phyloP scores from a whole-genome alignment of 768 basidiomycete genomes.

The Phylloporus arenicola region DNA sequence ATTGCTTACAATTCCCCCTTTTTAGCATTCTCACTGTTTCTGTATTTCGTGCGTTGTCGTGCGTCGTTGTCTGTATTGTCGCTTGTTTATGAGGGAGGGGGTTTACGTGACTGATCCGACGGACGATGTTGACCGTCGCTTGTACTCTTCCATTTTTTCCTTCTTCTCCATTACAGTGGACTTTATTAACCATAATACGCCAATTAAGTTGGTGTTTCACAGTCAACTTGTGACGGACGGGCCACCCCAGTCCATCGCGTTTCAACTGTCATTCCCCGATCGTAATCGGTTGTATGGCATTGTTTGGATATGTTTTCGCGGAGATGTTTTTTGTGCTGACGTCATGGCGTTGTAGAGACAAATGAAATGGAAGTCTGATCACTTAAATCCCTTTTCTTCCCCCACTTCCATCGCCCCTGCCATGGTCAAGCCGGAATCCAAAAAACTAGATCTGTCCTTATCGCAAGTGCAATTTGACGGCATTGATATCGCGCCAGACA shows the following conservation, averaged over 20 bases:
- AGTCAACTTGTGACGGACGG: too few species aligned
- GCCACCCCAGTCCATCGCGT: too few species aligned
- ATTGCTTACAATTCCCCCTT: too few species aligned
- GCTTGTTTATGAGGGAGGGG: background rate
- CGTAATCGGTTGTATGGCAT: too few species aligned
- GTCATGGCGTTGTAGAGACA: background rate
- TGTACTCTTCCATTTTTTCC: slow-evolving; percentile 13
- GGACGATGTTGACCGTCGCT: slow-evolving; percentile 13
- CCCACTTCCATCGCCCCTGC: background rate
- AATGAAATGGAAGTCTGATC: background rate
- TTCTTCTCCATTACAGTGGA: slow-evolving; percentile 12
- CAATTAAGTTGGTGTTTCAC: background rate
- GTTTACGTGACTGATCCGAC: slow-evolving; percentile 3
- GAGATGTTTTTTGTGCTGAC: background rate
- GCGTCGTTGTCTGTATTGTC: slow-evolving; percentile 4
- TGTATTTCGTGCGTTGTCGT: background rate
- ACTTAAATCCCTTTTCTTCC: background rate
- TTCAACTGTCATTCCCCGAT: too few species aligned
- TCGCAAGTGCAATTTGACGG: slow-evolving; percentile 4
- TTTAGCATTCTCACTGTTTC: too few species aligned
- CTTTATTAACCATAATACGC: slow-evolving; percentile 10
- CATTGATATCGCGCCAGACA: slow-evolving; percentile 30
- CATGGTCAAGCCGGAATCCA: slow-evolving; percentile 12
- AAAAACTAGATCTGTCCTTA: slow-evolving; percentile 14
- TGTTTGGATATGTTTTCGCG: background rate